Percentiles rank a stretch among this genome's conserved stretches.
phyloP scores from a whole-genome alignment of 208 protist genomes.

The Trypanosoma caninum region DNA sequence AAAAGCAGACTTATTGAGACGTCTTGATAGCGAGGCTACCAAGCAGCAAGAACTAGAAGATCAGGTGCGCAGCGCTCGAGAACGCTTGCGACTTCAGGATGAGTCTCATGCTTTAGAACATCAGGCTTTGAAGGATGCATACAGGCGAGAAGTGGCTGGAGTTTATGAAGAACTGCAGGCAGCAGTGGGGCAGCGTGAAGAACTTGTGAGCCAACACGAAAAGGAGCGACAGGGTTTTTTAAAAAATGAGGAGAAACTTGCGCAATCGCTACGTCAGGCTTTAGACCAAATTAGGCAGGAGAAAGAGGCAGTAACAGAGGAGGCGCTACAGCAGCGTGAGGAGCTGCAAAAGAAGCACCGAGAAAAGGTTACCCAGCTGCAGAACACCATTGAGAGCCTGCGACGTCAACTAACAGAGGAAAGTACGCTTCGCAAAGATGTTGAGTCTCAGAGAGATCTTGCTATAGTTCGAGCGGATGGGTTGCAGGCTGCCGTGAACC shows the following conservation, averaged over 20 bases:
- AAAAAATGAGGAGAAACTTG: conserved; percentile 47
- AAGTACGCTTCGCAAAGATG: conserved; percentile 46
- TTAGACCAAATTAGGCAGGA: conserved; percentile 54
- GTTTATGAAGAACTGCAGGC: conserved; percentile 42
- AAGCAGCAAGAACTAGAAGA: conserved; percentile 41
- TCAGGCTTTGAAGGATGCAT: conserved; percentile 44
- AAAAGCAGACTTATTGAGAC: conserved; percentile 36
- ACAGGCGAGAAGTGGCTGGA: conserved; percentile 40
- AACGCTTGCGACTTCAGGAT: conserved; percentile 42
- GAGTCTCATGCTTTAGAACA: conserved; percentile 37
- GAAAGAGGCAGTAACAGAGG: conserved; percentile 43
- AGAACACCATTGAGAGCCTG: conserved; percentile 39
- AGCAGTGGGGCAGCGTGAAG: conserved; percentile 26
- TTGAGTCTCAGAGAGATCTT: conserved; percentile 56
- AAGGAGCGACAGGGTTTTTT: conserved; percentile 25
- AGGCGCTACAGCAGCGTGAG: conserved; percentile 45
- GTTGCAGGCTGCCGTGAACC: conserved; percentile 36
- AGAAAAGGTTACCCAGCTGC: conserved; percentile 45
- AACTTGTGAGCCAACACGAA: conserved; percentile 32
- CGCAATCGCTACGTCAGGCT: conserved; percentile 47
- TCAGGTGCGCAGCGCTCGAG: conserved; percentile 42
- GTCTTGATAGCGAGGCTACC: conserved; percentile 23
- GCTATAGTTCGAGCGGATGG: conserved; percentile 47
- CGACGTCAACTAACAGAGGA: conserved; percentile 53
- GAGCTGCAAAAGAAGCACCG: conserved; percentile 53